Percentiles rank a stretch among this genome's conserved stretches.
phyloP scores from a whole-genome alignment of 164 flowering plant genomes.

The Litsea cubeba region DNA sequence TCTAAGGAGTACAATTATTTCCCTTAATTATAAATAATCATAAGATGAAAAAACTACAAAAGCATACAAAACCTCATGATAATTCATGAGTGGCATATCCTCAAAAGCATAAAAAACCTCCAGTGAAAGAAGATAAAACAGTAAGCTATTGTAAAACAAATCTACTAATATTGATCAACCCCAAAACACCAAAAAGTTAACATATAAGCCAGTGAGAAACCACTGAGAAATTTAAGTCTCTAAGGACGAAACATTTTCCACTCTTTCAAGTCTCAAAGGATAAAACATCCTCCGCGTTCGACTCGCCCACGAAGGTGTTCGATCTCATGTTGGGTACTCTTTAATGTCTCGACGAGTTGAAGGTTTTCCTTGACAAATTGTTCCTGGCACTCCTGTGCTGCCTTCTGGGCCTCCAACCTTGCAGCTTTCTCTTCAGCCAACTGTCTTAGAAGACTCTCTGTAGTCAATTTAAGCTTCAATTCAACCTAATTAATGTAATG shows the following conservation, averaged over 20 bases:
- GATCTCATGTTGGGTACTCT: constrained; percentile 58
- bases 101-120: no score
- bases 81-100: no score
- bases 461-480: constrained; percentile 55
- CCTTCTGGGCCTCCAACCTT: constrained; percentile 53
- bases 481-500: constrained; percentile 42
- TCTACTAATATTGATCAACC: no score
- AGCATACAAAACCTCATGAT: no score
- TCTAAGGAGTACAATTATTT: no score
- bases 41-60: no score
- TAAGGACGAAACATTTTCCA: constrained; percentile 50
- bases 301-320: constrained; percentile 61
- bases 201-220: neutral
- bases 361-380: constrained; percentile 59
- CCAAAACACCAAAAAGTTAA: no score
- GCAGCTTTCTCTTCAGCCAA: constrained; percentile 81
- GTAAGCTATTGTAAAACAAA: no score
- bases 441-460: constrained; percentile 57
- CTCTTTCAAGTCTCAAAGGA: constrained; percentile 4
- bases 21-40: no score
- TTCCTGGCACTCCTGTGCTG: constrained; percentile 38
- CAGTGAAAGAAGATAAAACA: no score
- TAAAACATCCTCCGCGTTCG: constrained; percentile 6
- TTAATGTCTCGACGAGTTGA: constrained; percentile 54
- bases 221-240: neutral